A percentile compares a stretch with the other conserved stretches of the same genome.
These are phyloP conservation scores for Sclerospora graminicola DNA, from an alignment of 352 stramenopile species.

Conservation along the genomic window DNA sequence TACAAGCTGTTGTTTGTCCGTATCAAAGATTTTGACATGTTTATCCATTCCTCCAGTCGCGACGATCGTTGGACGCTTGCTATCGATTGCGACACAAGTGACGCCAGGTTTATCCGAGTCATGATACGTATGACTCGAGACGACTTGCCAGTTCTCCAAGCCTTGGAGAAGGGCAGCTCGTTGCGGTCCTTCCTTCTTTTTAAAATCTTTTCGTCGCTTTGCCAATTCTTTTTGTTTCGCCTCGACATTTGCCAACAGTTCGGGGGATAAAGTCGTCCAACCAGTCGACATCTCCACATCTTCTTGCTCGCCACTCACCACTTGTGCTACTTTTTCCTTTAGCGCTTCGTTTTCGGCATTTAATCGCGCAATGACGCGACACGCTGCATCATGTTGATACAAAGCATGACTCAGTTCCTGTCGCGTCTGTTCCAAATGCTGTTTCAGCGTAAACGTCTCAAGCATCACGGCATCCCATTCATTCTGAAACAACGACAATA, in stretches of 20 bases:
- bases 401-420: conserved; percentile 90
- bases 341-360: conserved; percentile 65
- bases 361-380: conserved; percentile 90
- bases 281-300: conserved; percentile 39
- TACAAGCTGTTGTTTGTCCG: conserved; percentile 50
- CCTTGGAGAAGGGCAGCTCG: conserved; percentile 28
- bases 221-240: conserved; percentile 59
- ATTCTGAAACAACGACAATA: conserved; percentile 77
- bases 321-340: conserved; percentile 20
- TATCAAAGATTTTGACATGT: conserved; percentile 75
- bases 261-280: conserved; percentile 16
- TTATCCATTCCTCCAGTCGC: conserved; percentile 80
- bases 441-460: conserved; percentile 91
- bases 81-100: conserved; percentile 46
- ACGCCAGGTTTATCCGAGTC: conserved; percentile 64
- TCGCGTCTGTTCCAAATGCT: conserved; percentile 91
- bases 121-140: conserved; percentile 58
- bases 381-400: conserved; percentile 95
- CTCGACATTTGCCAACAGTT: conserved; percentile 45
- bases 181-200: conserved; percentile 48
- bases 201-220: conserved; percentile 64
- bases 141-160: conserved; percentile 22
- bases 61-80: conserved; percentile 35
- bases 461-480: conserved; percentile 93
- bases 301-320: conserved; percentile 15